phyloP scores from a whole-genome alignment of 495 filamentous ascomycete genomes.

The Penicillium samsonianum region DNA sequence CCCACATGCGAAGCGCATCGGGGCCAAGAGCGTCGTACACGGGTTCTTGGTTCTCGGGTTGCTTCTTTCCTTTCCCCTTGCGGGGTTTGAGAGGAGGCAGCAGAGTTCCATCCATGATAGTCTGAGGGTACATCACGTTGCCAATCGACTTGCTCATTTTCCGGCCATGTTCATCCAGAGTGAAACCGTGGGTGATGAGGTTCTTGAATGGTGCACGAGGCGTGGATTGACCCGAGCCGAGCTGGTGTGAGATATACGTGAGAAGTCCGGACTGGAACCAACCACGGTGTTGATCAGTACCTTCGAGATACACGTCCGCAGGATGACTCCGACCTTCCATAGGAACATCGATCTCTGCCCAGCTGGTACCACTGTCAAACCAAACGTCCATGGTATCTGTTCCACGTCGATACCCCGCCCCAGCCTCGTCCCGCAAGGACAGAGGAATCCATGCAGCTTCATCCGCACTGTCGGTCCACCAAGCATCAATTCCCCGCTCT shows the following conservation, averaged over 20 bases:
- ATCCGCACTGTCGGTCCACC: conserved; percentile 82
- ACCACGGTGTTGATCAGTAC: conserved; percentile 91
- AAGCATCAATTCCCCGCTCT: conserved; percentile 78
- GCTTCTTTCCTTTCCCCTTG: conserved; percentile 54
- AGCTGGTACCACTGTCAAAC: conserved; percentile 98
- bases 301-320: conserved; percentile 91
- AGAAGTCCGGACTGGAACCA: conserved; percentile 99
- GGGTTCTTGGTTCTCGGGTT: conserved; percentile 46
- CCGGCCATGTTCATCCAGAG: conserved; percentile 79
- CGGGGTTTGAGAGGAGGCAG: conserved; percentile 58
- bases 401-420: conserved; percentile 63
- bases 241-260: conserved; percentile 69
- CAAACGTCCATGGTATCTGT: conserved; percentile 99
- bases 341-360: conserved; percentile 60
- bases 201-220: conserved; percentile 70
- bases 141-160: conserved; percentile 99
- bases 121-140: conserved; percentile 77
- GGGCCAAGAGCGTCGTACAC: conserved; percentile 65
- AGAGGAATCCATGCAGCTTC: conserved; percentile 73
- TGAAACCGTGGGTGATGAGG: conserved; percentile 94
- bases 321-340: conserved; percentile 47
- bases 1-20: conserved; percentile 92
- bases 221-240: conserved; percentile 40
- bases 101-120: conserved; percentile 81
- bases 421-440: conserved; percentile 45